Evolutionary conservation across 2,329 filamentous ascomycete genomes (phyloP).

Genomic region (Colletotrichum tropicicola): DNA sequence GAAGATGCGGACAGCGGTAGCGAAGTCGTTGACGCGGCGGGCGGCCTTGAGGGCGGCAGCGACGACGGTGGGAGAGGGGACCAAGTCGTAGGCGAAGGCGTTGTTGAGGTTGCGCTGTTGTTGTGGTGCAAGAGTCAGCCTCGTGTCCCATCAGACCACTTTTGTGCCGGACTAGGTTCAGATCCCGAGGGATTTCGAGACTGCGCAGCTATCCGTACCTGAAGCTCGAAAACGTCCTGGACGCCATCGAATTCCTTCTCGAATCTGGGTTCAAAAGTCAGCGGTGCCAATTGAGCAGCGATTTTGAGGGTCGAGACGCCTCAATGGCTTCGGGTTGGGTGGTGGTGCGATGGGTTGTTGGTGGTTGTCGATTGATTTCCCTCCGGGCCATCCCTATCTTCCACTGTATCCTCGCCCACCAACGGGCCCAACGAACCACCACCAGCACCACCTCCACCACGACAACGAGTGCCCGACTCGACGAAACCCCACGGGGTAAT

Average conservation of each 20-base stretch:
- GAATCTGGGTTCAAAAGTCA: slow-evolving; percentile 69
- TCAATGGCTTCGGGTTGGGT: slow-evolving; percentile 16
- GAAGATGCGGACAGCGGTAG: slow-evolving; percentile 97
- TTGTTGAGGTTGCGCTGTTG: slow-evolving; percentile 92
- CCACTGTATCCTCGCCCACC: neutral
- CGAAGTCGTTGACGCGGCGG: slow-evolving; percentile 96
- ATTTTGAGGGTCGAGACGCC: neutral
- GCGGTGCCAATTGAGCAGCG: slow-evolving; percentile 1
- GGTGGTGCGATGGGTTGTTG: slow-evolving; percentile 2
- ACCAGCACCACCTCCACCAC: neutral
- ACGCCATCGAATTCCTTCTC: slow-evolving; percentile 99
- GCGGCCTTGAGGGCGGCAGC: slow-evolving; percentile 92
- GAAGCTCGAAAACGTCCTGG: slow-evolving; percentile 99
- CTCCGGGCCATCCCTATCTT: slow-evolving; percentile 24
- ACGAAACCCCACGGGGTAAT: neutral
- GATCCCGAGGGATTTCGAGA: slow-evolving; percentile 16
- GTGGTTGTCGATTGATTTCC: neutral
- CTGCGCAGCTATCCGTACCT: slow-evolving; percentile 69
- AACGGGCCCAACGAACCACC: neutral
- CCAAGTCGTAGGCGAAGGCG: slow-evolving; percentile 99
- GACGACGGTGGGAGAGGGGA: slow-evolving; percentile 91
- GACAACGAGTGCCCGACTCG: neutral
- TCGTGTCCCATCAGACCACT: slow-evolving; percentile 33
- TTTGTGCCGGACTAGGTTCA: slow-evolving; percentile 19
- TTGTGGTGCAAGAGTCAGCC: slow-evolving; percentile 21